phyloP scores from a whole-genome alignment of 2,329 filamentous ascomycete genomes.

The Cladosporium phlei region DNA sequence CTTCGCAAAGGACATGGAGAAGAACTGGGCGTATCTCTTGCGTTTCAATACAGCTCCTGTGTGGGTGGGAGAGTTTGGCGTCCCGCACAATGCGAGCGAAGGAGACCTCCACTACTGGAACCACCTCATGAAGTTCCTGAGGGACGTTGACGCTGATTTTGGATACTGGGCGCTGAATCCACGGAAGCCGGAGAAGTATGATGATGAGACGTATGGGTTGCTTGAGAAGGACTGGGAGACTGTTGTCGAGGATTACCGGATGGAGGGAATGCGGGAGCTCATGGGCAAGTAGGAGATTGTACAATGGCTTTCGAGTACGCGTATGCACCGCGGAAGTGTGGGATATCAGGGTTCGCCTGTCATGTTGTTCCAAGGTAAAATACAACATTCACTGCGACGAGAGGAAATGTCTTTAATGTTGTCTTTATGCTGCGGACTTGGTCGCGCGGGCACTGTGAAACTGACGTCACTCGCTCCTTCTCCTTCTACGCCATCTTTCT shows the following conservation, averaged over 20 bases:
- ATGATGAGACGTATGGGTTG: slow-evolving; percentile 57
- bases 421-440: too few species aligned
- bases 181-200: slow-evolving; percentile 55
- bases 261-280: slow-evolving; percentile 21
- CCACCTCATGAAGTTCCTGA: slow-evolving; percentile 57
- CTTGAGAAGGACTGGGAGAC: slow-evolving; percentile 62
- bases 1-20: slow-evolving; percentile 59
- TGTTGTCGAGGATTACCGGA: slow-evolving; percentile 21
- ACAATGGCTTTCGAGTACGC: too few species aligned
- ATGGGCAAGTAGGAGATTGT: slow-evolving; percentile 16
- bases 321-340: too few species aligned
- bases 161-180: slow-evolving; percentile 69
- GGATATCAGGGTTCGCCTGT: too few species aligned
- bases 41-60: slow-evolving; percentile 55
- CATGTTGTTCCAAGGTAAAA: too few species aligned
- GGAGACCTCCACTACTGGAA: slow-evolving; percentile 63
- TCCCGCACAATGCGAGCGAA: slow-evolving; percentile 48
- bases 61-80: slow-evolving; percentile 65
- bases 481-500: too few species aligned
- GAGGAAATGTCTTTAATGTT: too few species aligned
- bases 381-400: too few species aligned
- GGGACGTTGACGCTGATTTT: slow-evolving; percentile 49
- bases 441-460: too few species aligned
- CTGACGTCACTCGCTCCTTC: too few species aligned
- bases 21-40: slow-evolving; percentile 63